A percentile compares a stretch with the other conserved stretches of the same genome.
Conservation (phyloP, 2,329 filamentous ascomycete genomes). For the Coccinonectria pachysandricola region DNA sequence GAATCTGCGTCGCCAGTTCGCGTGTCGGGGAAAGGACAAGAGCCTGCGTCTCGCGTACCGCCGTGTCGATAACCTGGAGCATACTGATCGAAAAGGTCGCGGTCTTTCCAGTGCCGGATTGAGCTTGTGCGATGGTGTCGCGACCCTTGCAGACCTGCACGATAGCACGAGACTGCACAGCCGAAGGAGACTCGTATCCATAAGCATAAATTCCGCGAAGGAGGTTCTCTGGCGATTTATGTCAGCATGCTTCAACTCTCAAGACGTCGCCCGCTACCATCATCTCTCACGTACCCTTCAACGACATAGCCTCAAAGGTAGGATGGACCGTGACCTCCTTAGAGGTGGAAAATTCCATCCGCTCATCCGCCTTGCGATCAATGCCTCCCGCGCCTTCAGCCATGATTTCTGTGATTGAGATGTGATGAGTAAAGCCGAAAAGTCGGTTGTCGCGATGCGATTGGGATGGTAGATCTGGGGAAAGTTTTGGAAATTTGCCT, state of each 20-base stretch:
- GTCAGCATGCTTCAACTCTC: conserved; percentile 8
- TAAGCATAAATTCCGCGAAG: conserved; percentile 97
- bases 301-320: conserved; percentile 89
- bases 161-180: conserved; percentile 94
- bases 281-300: conserved; percentile 68
- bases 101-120: conserved; percentile 94
- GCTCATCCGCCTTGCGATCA: conserved; percentile 87
- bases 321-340: conserved; percentile 95
- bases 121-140: conserved; percentile 96
- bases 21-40: conserved; percentile 92
- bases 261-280: not conserved
- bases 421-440: conserved; percentile 1
- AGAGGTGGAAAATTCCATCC: conserved; percentile 96
- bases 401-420: conserved; percentile 47
- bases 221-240: conserved; percentile 59
- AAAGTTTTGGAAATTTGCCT: conserved; percentile 23
- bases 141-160: conserved; percentile 98
- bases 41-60: conserved; percentile 84
- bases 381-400: conserved; percentile 67
- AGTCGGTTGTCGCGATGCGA: conserved; percentile 7
- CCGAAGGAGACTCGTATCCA: conserved; percentile 95
- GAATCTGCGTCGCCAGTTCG: conserved; percentile 95
- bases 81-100: conserved; percentile 95
- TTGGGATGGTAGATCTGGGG: conserved; percentile 5
- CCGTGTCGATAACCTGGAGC: conserved; percentile 90